Evolutionary conservation across 2,329 filamentous ascomycete genomes (phyloP).

Genomic region (Bimuria novae-zelandiae): DNA sequence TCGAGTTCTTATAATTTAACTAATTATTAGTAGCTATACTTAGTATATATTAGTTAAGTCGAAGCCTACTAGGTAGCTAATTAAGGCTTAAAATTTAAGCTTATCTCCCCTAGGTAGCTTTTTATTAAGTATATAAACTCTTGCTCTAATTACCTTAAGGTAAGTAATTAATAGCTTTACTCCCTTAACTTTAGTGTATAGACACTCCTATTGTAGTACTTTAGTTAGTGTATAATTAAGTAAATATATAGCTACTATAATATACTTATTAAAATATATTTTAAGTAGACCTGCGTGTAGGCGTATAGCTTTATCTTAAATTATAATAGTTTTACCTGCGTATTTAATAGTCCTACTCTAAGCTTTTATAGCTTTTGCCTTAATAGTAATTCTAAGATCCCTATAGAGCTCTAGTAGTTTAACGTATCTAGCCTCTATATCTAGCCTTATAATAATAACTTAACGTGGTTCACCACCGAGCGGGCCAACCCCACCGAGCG

Average conservation of each 20-base stretch:
- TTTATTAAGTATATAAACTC: not conserved
- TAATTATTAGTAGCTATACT: not conserved
- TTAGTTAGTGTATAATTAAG: not conserved
- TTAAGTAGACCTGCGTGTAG: too few species aligned
- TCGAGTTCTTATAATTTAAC: not conserved
- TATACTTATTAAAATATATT: not conserved
- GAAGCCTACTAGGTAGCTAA: not conserved
- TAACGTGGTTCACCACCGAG: too few species aligned
- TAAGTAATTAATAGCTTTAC: not conserved
- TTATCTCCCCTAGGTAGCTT: not conserved
- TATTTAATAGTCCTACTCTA: too few species aligned
- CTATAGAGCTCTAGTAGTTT: too few species aligned
- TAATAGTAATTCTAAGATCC: too few species aligned
- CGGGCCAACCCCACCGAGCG: too few species aligned
- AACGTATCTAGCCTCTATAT: too few species aligned
- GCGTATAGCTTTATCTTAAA: too few species aligned
- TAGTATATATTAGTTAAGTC: not conserved
- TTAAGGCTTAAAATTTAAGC: not conserved
- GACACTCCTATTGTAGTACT: not conserved
- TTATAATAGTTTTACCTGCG: too few species aligned
- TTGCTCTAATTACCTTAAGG: not conserved
- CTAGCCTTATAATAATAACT: too few species aligned
- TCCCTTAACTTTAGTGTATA: not conserved
- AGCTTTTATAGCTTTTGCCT: too few species aligned
- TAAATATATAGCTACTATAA: not conserved